Evolutionary conservation across 192 early-diverging fungal genomes (phyloP).

Genomic region (Geosiphon pyriformis): DNA sequence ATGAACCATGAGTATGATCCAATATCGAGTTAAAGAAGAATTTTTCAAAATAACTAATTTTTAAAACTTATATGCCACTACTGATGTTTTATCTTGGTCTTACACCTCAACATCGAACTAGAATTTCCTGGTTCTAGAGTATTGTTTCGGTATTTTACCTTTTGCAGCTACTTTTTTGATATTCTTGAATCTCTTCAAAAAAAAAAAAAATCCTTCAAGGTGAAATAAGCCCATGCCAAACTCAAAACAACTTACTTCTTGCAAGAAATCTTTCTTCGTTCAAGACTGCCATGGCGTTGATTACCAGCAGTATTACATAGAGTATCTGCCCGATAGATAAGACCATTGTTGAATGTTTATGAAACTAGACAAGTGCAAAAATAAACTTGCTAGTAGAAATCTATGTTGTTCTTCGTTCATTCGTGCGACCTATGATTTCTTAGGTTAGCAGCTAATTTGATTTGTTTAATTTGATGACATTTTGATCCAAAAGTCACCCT

Average conservation of each 20-base stretch:
- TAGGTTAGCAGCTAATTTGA: too few species aligned
- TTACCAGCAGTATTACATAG: slow-evolving; percentile 67
- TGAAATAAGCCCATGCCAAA: background rate
- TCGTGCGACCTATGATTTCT: background rate
- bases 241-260: slow-evolving; percentile 57
- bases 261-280: slow-evolving; percentile 88
- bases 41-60: background rate
- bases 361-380: background rate
- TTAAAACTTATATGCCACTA: background rate
- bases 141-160: too few species aligned
- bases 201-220: background rate
- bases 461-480: too few species aligned
- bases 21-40: background rate
- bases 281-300: slow-evolving; percentile 82
- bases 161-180: too few species aligned
- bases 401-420: background rate
- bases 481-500: too few species aligned
- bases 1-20: slow-evolving; percentile 49
- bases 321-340: slow-evolving; percentile 69
- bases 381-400: background rate
- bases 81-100: too few species aligned
- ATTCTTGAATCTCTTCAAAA: too few species aligned
- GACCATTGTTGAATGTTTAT: slow-evolving; percentile 29
- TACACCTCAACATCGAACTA: too few species aligned
- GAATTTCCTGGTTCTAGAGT: too few species aligned